phyloP scores from a whole-genome alignment of 1,284 basidiomycete species.

The Ustilago xerochloae region DNA sequence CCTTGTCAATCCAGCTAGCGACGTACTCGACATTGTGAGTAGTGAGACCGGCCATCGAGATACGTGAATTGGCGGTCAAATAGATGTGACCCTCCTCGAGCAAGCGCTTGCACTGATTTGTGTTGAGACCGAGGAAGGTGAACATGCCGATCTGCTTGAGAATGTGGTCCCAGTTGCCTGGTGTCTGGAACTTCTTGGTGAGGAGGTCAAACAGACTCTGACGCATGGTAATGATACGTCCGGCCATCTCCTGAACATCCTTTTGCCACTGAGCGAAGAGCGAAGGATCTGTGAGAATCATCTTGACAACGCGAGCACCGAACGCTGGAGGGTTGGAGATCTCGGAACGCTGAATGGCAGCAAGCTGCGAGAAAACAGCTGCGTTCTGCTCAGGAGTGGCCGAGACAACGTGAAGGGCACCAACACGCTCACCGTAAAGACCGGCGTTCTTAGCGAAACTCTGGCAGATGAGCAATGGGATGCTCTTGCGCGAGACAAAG shows the following conservation, averaged over 20 bases:
- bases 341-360: conserved; percentile 86
- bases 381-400: conserved; percentile 48
- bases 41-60: conserved; percentile 93
- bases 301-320: conserved; percentile 82
- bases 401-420: conserved; percentile 71
- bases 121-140: conserved; percentile 63
- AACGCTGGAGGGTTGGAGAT: conserved; percentile 92
- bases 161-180: conserved; percentile 81
- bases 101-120: conserved; percentile 77
- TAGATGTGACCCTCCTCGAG: conserved; percentile 86
- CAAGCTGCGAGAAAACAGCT: conserved; percentile 74
- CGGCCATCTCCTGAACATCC: conserved; percentile 91
- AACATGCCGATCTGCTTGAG: conserved; percentile 68
- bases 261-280: conserved; percentile 87
- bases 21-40: conserved; percentile 73
- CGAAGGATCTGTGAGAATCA: conserved; percentile 73
- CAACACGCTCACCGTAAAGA: conserved; percentile 84
- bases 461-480: conserved; percentile 90
- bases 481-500: conserved; percentile 77
- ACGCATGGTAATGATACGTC: conserved; percentile 89
- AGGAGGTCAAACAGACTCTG: conserved; percentile 81
- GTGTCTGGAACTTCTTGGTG: conserved; percentile 86
- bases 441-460: conserved; percentile 97
- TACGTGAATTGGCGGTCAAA: conserved; percentile 84
- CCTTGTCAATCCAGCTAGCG: conserved; percentile 65